Evolutionary conservation across 2,329 filamentous ascomycete genomes (phyloP), one percentile per base, ranked within the genome.

Genomic region (Fusarium tanahbumbuense): DNA sequence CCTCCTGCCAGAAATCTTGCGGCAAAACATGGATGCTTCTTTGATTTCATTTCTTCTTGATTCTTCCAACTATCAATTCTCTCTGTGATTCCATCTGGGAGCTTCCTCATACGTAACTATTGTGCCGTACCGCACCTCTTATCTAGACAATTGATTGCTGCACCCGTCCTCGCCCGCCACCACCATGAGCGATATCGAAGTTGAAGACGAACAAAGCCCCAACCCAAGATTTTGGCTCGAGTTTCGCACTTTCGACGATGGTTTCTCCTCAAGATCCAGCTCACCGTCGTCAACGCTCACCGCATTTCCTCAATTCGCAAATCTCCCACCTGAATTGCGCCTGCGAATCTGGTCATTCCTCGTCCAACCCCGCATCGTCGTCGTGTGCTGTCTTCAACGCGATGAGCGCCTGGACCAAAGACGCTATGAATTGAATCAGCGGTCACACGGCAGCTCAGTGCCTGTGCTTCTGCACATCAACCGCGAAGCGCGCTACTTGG

Each of bases 281-380:
- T 37, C 18, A 18, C 44, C 66, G 18, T 34, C 67, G 25, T 56
- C 56, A 7, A 47, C 53, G 32, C 54, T 74, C 68, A 68, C 73
- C 56, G 57, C 75, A 45, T 82, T 80, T 71, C 75, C 74, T 16
- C 77, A 67, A 44, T 86, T 86, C 72, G 62, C 71, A 20, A 74
- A 60, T 47, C 79, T 85, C 10, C 84, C 84, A 3, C 57, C 80
- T 27, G 84, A 86, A 75, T 79, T 86, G 56, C 83, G 85, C 49
- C 77, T 85, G 56, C 80, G 81, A 74, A 78, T 86, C 67, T 86
- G 84, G 84, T 78, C 80, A 57, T 77, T 74, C 52, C 74, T 84
- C 48, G 73, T 85, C 52, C 79, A 78, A 64, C 84, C 83, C 28
- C 83, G 84, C 61, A 79, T 86, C 65, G 72, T 85, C 45, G 76